Conservation (phyloP, 176 grass and related monocot genomes). For the Phyllostachys edulis region DNA sequence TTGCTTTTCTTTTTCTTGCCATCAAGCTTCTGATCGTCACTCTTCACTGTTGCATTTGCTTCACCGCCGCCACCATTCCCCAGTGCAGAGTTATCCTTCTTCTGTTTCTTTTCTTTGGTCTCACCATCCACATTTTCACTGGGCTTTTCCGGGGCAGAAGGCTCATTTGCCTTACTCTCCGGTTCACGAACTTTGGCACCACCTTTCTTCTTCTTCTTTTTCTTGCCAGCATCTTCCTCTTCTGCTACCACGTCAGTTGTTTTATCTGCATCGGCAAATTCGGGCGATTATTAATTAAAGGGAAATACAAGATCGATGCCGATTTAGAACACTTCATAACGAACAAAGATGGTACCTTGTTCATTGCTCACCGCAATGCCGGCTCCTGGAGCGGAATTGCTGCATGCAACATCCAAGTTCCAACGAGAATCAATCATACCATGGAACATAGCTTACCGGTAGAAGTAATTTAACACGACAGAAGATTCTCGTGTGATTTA, state of each 20-base stretch:
- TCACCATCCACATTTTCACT: slow-evolving; percentile 18
- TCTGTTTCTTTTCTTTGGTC: slow-evolving; percentile 52
- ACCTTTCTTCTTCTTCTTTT: slow-evolving; percentile 44
- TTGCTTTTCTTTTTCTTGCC: slow-evolving; percentile 58
- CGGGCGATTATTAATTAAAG: slow-evolving; percentile 10
- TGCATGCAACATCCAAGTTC: slow-evolving; percentile 10
- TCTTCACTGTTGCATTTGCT: slow-evolving; percentile 1
- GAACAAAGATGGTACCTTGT: slow-evolving; percentile 53
- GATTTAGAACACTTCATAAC: background rate
- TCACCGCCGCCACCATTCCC: background rate
- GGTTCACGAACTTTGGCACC: background rate
- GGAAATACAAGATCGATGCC: background rate
- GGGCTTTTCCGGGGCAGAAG: slow-evolving; percentile 4
- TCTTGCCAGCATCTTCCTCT: slow-evolving; percentile 41
- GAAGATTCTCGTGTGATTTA: too few relatives aligned
- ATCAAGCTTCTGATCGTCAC: slow-evolving; percentile 14
- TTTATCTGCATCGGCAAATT: background rate
- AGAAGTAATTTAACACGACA: too few relatives aligned
- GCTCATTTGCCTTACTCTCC: background rate
- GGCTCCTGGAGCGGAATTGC: slow-evolving; percentile 8
- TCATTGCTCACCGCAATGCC: background rate
- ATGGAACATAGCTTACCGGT: too few relatives aligned
- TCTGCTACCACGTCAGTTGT: background rate
- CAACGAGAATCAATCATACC: background rate
- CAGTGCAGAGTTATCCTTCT: slow-evolving; percentile 8